These are phyloP conservation scores for Microbotryum saponariae DNA, from an alignment of 1,284 basidiomycete species.

Conservation along the genomic window DNA sequence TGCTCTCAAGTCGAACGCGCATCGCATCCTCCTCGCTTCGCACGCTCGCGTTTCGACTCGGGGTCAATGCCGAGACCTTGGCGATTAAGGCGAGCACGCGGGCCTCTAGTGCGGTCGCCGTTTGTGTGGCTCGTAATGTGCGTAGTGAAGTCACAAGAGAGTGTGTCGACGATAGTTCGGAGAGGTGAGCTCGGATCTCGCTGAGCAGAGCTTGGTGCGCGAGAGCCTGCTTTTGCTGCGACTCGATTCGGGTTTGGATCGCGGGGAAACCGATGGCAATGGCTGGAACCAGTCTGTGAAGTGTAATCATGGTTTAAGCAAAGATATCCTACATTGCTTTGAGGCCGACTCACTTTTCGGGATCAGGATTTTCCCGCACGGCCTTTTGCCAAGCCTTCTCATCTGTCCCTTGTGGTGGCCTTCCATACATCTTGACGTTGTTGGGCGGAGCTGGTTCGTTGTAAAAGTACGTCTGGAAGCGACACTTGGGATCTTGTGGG, in stretches of 20 bases:
- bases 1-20: constrained; percentile 18
- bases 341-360: constrained; percentile 17
- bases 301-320: not conserved
- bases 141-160: constrained; percentile 17
- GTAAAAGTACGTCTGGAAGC: constrained; percentile 31
- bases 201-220: constrained; percentile 16
- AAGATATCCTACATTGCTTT: not conserved
- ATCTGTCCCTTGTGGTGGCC: constrained; percentile 18
- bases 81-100: constrained; percentile 13
- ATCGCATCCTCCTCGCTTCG: constrained; percentile 23
- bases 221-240: constrained; percentile 6
- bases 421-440: constrained; percentile 8
- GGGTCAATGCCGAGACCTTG: constrained; percentile 1
- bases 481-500: constrained; percentile 14
- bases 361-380: constrained; percentile 28
- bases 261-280: constrained; percentile 29
- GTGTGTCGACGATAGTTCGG: constrained; percentile 10
- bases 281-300: constrained; percentile 23
- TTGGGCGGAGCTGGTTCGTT: constrained; percentile 15
- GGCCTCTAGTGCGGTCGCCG: constrained; percentile 1
- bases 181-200: constrained; percentile 21
- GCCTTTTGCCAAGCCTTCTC: constrained; percentile 23
- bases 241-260: constrained; percentile 17
- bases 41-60: constrained; percentile 5
- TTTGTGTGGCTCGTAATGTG: constrained; percentile 18